Evolutionary conservation across 371 early-diverging fungal species (phyloP).

Genomic region (Lichtheimia corymbifera): DNA sequence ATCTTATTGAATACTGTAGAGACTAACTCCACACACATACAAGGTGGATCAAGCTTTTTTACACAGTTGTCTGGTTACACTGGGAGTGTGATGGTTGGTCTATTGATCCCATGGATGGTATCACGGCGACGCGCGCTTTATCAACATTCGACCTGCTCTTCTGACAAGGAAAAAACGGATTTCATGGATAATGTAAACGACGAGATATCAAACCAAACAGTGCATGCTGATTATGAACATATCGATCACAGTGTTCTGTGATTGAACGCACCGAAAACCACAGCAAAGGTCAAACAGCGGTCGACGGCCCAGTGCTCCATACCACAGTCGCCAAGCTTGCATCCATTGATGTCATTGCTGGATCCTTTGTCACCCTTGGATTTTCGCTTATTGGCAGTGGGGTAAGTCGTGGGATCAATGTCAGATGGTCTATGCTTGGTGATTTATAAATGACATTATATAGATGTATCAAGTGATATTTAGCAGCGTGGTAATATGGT

Average conservation of each 20-base stretch:
- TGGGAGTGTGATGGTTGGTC: conserved; percentile 60
- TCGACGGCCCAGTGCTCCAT: conserved; percentile 43
- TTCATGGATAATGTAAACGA: not conserved
- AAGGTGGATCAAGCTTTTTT: conserved; percentile 56
- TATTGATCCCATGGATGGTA: conserved; percentile 46
- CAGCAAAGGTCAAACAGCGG: not conserved
- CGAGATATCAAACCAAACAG: conserved; percentile 12
- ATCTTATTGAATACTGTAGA: not conserved
- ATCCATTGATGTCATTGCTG: conserved; percentile 67
- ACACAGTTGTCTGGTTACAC: conserved; percentile 57
- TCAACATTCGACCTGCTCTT: conserved; percentile 7
- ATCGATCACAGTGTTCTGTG: conserved; percentile 8
- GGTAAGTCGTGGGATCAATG: conserved; percentile 30
- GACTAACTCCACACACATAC: not conserved
- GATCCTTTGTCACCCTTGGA: conserved; percentile 70
- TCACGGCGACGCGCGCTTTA: conserved; percentile 2
- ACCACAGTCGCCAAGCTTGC: conserved; percentile 55
- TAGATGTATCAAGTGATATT: conserved; percentile 80
- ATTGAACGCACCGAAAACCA: not conserved
- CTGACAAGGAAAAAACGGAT: conserved; percentile 12
- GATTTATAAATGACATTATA: not conserved
- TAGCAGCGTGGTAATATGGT: conserved; percentile 76
- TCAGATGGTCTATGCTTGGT: too few species aligned
- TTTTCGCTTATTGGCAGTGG: conserved; percentile 76
- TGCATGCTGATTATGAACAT: conserved; percentile 15